These are phyloP conservation scores for Candida easanensis DNA, from an alignment of 805 yeast species.

Conservation along the genomic window DNA sequence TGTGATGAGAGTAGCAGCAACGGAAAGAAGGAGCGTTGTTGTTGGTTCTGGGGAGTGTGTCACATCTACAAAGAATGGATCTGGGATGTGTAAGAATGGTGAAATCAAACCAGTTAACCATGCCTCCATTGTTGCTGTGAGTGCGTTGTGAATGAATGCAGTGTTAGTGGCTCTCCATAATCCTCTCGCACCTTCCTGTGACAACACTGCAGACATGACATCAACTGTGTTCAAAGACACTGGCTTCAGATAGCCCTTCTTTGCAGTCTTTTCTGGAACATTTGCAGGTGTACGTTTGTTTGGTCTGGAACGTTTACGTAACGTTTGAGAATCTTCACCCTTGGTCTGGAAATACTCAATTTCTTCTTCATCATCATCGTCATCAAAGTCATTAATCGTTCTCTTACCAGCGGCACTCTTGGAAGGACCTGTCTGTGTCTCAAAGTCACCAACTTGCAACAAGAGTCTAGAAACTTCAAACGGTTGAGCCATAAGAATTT, in stretches of 20 bases:
- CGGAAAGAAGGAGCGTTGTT: conserved; percentile 61
- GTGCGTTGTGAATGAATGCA: conserved; percentile 71
- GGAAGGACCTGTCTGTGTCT: conserved; percentile 19
- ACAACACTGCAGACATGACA: conserved; percentile 58
- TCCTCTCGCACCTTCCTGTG: conserved; percentile 72
- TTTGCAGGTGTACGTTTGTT: conserved; percentile 5
- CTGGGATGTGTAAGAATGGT: conserved; percentile 79
- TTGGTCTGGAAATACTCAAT: conserved; percentile 40
- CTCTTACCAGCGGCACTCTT: conserved; percentile 4
- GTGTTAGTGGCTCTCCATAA: conserved; percentile 75
- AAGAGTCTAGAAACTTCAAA: conserved; percentile 78
- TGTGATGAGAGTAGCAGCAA: conserved; percentile 69
- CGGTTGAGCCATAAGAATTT: conserved; percentile 76
- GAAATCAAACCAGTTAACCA: conserved; percentile 90
- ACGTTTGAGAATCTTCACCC: conserved; percentile 16
- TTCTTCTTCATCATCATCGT: conserved; percentile 39
- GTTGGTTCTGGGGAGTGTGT: conserved; percentile 77
- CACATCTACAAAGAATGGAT: conserved; percentile 81
- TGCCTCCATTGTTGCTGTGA: conserved; percentile 75
- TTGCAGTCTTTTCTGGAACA: not conserved
- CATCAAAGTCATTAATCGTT: conserved; percentile 22
- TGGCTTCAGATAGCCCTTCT: conserved; percentile 46
- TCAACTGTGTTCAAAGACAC: conserved; percentile 60
- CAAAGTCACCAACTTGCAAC: conserved; percentile 74
- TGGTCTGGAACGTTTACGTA: conserved; percentile 21